Evolutionary conservation across 495 filamentous ascomycete genomes (phyloP).

Genomic region (Aspergillus incahuasiensis): DNA sequence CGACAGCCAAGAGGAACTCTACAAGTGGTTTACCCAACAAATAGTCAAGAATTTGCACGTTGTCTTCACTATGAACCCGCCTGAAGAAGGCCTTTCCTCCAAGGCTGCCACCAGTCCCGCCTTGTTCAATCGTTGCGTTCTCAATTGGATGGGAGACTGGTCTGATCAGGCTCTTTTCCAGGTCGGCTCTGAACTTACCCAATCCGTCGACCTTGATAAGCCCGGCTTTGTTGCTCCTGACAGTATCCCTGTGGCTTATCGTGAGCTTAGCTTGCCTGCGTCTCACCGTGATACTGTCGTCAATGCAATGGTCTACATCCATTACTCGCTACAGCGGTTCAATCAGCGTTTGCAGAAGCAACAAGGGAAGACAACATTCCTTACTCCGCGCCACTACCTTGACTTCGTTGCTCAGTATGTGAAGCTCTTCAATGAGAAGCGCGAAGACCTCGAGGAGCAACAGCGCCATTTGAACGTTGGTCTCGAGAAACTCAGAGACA

Average conservation of each 20-base stretch:
- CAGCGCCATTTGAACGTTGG: conserved; percentile 97
- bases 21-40: conserved; percentile 99
- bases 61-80: conserved; percentile 99
- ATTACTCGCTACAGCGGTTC: conserved; percentile 87
- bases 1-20: conserved; percentile 95
- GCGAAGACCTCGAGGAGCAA: conserved; percentile 96
- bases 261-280: conserved; percentile 76
- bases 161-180: conserved; percentile 98
- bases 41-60: conserved; percentile 99
- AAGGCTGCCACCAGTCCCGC: conserved; percentile 97
- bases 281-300: conserved; percentile 86
- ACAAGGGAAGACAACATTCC: conserved; percentile 82
- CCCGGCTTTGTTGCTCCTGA: conserved; percentile 82
- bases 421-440: conserved; percentile 95
- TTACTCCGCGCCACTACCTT: conserved; percentile 94
- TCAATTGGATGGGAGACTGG: conserved; percentile 99
- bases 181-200: conserved; percentile 91
- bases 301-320: conserved; percentile 98
- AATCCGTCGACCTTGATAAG: conserved; percentile 89
- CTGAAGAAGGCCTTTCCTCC: conserved; percentile 86
- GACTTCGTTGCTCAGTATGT: conserved; percentile 99
- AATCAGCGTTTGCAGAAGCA: conserved; percentile 86
- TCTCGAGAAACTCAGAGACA: conserved; percentile 95
- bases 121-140: conserved; percentile 96
- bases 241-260: conserved; percentile 85